Conservation (phyloP, 495 filamentous ascomycete species). For the Penicillium verhagenii region DNA sequence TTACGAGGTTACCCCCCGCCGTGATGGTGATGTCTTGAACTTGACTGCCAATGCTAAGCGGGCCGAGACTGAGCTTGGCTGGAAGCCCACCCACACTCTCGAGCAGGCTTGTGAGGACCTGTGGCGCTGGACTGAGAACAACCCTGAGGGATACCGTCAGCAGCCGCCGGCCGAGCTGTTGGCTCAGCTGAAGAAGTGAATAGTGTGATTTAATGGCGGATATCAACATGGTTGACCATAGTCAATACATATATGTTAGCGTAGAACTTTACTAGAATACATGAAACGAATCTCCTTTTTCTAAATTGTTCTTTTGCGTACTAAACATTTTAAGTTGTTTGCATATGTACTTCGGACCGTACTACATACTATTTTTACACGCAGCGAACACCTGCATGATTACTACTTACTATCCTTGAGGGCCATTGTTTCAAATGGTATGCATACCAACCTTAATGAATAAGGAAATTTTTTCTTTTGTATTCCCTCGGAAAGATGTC, state of each 20-base stretch:
- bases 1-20: conserved; percentile 80
- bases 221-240: conserved; percentile 4
- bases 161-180: conserved; percentile 81
- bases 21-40: conserved; percentile 89
- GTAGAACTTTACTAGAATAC: conserved; percentile 31
- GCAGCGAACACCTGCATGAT: no score
- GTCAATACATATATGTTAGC: conserved; percentile 16
- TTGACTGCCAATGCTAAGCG: conserved; percentile 87
- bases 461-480: no score
- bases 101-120: conserved; percentile 92
- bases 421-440: no score
- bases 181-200: conserved; percentile 64
- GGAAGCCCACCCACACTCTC: conserved; percentile 87
- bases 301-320: background rate
- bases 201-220: background rate
- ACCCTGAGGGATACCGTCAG: conserved; percentile 92
- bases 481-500: background rate
- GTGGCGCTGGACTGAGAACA: conserved; percentile 94
- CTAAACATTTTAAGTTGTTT: no score
- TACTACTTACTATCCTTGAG: no score
- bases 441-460: no score
- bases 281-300: conserved; percentile 47
- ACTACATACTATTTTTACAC: no score
- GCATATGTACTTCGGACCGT: no score
- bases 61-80: conserved; percentile 83